Percentiles rank a stretch among this genome's conserved stretches.
Conservation (phyloP, 305 asterid species). For the Stenogyne calaminthoides region DNA sequence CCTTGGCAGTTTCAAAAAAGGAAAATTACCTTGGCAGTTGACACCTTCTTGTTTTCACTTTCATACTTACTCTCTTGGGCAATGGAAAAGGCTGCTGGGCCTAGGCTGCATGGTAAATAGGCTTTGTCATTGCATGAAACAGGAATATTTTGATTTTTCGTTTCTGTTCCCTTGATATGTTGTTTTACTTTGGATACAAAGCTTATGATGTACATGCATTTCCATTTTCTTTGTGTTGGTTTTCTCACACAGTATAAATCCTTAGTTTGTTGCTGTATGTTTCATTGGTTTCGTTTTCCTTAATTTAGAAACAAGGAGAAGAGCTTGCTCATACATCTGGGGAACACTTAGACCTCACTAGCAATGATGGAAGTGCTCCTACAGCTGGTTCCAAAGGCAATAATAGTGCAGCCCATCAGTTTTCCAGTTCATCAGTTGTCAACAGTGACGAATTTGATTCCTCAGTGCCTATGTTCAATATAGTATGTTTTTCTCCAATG, state of each 20-base stretch:
- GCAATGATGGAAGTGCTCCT: slow-evolving; percentile 47
- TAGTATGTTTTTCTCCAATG: slow-evolving; percentile 47
- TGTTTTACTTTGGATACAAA: slow-evolving; percentile 14
- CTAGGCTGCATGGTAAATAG: slow-evolving; percentile 6
- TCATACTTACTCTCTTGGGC: slow-evolving; percentile 1
- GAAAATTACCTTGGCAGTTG: not conserved
- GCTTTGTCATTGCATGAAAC: slow-evolving; percentile 18
- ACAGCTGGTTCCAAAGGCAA: slow-evolving; percentile 40
- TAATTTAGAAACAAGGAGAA: slow-evolving; percentile 66
- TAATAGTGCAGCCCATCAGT: slow-evolving; percentile 38
- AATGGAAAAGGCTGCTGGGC: not conserved
- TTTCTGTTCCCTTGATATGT: slow-evolving; percentile 21
- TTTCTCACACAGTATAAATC: not conserved
- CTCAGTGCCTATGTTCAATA: slow-evolving; percentile 61
- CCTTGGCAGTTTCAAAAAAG: not conserved
- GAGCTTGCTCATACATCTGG: slow-evolving; percentile 61
- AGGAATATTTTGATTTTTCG: not conserved
- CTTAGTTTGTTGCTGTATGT: slow-evolving; percentile 3
- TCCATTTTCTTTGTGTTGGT: slow-evolving; percentile 14
- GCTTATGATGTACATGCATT: slow-evolving; percentile 8
- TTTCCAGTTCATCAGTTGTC: slow-evolving; percentile 46
- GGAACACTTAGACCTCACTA: slow-evolving; percentile 56
- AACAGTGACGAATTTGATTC: slow-evolving; percentile 50
- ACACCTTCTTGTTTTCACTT: not conserved
- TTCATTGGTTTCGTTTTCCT: slow-evolving; percentile 21